These are phyloP conservation scores for Cutaneotrichosporon sp. DNA, from an alignment of 1,284 basidiomycete genomes.

Conservation along the genomic window DNA sequence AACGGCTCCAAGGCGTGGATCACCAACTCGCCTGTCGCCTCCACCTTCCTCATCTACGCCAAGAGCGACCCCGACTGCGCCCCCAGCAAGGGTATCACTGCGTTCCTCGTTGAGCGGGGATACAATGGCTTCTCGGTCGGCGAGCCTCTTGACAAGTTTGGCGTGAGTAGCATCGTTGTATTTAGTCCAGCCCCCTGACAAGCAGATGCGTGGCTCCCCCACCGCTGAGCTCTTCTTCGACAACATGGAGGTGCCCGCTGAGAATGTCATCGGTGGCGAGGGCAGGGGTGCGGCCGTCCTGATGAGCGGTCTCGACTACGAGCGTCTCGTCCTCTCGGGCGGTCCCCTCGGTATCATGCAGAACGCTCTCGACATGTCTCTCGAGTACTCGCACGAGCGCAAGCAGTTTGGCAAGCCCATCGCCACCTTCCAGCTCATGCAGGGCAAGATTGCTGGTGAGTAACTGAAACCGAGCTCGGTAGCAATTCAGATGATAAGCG, in stretches of 20 bases:
- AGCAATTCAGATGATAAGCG: too few species aligned
- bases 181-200: not conserved
- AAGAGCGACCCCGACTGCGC: constrained; percentile 72
- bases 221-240: constrained; percentile 93
- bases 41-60: constrained; percentile 87
- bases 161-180: constrained; percentile 46
- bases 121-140: constrained; percentile 82
- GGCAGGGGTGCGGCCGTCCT: constrained; percentile 78
- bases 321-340: constrained; percentile 84
- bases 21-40: constrained; percentile 86
- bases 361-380: constrained; percentile 80
- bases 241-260: constrained; percentile 78
- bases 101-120: constrained; percentile 80
- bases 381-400: constrained; percentile 84
- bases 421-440: constrained; percentile 93
- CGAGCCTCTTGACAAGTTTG: constrained; percentile 89
- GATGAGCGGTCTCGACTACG: constrained; percentile 90
- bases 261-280: constrained; percentile 76
- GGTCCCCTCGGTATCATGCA: constrained; percentile 88
- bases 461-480: too few species aligned
- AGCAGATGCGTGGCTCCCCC: constrained; percentile 81
- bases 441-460: constrained; percentile 60
- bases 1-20: constrained; percentile 97
- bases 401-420: constrained; percentile 83
- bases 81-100: constrained; percentile 75